These are phyloP conservation scores for Pichia pseudocactophila DNA, from an alignment of 805 yeast genomes.

Conservation along the genomic window DNA sequence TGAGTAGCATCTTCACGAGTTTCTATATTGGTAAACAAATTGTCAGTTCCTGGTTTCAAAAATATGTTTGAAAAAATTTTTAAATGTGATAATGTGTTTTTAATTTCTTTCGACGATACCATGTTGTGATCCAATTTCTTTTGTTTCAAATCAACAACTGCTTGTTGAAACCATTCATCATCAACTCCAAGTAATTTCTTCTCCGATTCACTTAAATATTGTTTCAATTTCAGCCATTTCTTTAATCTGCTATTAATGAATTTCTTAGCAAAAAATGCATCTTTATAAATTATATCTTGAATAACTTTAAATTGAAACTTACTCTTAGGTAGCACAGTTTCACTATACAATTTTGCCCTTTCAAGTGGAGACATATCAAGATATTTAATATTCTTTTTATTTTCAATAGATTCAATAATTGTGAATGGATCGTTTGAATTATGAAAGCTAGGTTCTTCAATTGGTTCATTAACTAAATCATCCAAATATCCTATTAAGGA, in stretches of 20 bases:
- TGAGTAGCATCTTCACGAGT: slow-evolving; percentile 3
- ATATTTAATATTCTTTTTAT: slow-evolving; percentile 10
- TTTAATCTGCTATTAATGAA: slow-evolving; percentile 20
- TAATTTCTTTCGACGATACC: slow-evolving; percentile 19
- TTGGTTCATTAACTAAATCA: slow-evolving; percentile 24
- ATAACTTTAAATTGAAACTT: slow-evolving; percentile 22
- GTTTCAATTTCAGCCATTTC: slow-evolving; percentile 23
- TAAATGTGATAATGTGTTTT: slow-evolving; percentile 19
- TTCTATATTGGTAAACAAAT: slow-evolving; percentile 3
- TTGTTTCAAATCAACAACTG: slow-evolving; percentile 15
- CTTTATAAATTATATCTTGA: slow-evolving; percentile 23
- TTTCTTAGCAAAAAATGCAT: slow-evolving; percentile 22
- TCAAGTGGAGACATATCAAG: slow-evolving; percentile 9
- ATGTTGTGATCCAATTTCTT: slow-evolving; percentile 19
- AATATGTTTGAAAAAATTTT: slow-evolving; percentile 21
- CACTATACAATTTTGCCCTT: slow-evolving; percentile 15
- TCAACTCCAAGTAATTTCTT: slow-evolving; percentile 15
- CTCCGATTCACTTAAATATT: slow-evolving; percentile 19
- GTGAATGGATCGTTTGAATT: slow-evolving; percentile 18
- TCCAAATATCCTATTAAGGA: slow-evolving; percentile 22
- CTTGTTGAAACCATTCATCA: slow-evolving; percentile 18
- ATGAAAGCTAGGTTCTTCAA: slow-evolving; percentile 16
- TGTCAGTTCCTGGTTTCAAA: slow-evolving; percentile 9
- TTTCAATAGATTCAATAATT: slow-evolving; percentile 15
- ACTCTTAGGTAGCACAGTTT: slow-evolving; percentile 15